Evolutionary conservation across 2,329 filamentous ascomycete species (phyloP).

Genomic region (Elsinoe necatrix): DNA sequence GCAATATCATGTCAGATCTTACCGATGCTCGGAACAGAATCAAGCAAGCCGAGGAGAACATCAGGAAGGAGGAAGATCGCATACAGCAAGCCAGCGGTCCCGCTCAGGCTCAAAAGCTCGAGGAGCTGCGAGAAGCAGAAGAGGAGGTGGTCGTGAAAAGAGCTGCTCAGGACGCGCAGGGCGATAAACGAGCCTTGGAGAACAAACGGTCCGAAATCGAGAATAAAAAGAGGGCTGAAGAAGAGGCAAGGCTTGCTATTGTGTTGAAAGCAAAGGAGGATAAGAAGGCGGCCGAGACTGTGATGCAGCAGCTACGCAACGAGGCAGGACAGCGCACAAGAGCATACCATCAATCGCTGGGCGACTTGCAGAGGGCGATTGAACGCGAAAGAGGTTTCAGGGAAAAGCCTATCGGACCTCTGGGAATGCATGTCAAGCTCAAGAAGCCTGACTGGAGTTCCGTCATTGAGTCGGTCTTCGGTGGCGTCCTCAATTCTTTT

Average conservation of each 20-base stretch:
- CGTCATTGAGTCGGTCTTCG: slow-evolving; percentile 70
- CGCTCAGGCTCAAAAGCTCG: slow-evolving; percentile 53
- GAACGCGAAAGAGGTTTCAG: slow-evolving; percentile 60
- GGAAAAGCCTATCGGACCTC: slow-evolving; percentile 68
- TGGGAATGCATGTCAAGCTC: slow-evolving; percentile 70
- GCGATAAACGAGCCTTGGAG: slow-evolving; percentile 32
- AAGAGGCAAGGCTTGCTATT: slow-evolving; percentile 26
- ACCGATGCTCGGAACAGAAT: slow-evolving; percentile 43
- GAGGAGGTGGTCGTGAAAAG: slow-evolving; percentile 31
- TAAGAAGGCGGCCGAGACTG: neutral
- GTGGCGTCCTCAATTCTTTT: slow-evolving; percentile 63
- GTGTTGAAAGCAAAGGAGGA: slow-evolving; percentile 33
- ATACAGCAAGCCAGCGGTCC: slow-evolving; percentile 59
- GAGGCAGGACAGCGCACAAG: slow-evolving; percentile 47
- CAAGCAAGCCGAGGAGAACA: slow-evolving; percentile 36
- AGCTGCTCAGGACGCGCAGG: slow-evolving; percentile 38
- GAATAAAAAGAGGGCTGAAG: slow-evolving; percentile 30
- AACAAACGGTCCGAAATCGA: slow-evolving; percentile 15
- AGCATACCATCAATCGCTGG: slow-evolving; percentile 57
- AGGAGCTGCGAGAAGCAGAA: slow-evolving; percentile 49
- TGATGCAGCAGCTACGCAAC: slow-evolving; percentile 42
- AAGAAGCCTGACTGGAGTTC: slow-evolving; percentile 73
- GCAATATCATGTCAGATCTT: slow-evolving; percentile 53
- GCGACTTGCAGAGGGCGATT: slow-evolving; percentile 53
- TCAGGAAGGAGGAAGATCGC: slow-evolving; percentile 49